Percentiles rank a stretch among this genome's conserved stretches.
Conservation (phyloP, 2,329 filamentous ascomycete genomes). For the Aspergillus sp. region DNA sequence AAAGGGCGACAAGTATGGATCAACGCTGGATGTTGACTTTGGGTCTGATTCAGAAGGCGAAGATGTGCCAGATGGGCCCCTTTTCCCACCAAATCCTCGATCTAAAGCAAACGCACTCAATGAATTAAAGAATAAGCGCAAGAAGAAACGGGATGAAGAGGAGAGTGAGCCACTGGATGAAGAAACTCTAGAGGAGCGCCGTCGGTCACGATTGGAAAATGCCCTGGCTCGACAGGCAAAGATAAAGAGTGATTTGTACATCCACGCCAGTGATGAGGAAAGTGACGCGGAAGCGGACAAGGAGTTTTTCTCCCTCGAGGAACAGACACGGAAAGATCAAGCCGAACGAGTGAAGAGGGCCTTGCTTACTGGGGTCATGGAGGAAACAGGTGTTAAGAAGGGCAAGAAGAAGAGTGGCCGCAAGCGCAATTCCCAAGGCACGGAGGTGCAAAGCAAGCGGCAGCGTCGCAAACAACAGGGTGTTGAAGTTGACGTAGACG, state of each 20-base stretch:
- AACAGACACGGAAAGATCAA: constrained; percentile 57
- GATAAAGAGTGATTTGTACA: constrained; percentile 79
- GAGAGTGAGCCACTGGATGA: constrained; percentile 58
- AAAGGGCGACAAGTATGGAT: constrained; percentile 23
- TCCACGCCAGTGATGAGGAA: constrained; percentile 83
- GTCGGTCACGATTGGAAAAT: constrained; percentile 58
- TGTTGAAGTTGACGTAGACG: constrained; percentile 18
- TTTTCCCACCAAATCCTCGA: constrained; percentile 59
- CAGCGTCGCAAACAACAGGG: constrained; percentile 17
- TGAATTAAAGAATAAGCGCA: constrained; percentile 57
- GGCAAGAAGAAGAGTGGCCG: constrained; percentile 21
- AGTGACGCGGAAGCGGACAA: constrained; percentile 69
- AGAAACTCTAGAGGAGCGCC: constrained; percentile 55
- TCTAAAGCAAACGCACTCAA: constrained; percentile 51
- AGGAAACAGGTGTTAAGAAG: constrained; percentile 21
- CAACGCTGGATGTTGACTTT: constrained; percentile 52
- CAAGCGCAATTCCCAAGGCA: constrained; percentile 25
- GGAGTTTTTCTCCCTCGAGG: constrained; percentile 75
- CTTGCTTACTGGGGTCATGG: constrained; percentile 36
- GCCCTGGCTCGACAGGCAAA: constrained; percentile 72
- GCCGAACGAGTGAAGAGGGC: constrained; percentile 46
- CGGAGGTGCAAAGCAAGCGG: constrained; percentile 21
- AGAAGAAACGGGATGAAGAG: constrained; percentile 48
- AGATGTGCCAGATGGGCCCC: constrained; percentile 51
- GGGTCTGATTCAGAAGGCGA: constrained; percentile 67